phyloP scores from a whole-genome alignment of 345 rosid genomes.

The Salix purpurea region DNA sequence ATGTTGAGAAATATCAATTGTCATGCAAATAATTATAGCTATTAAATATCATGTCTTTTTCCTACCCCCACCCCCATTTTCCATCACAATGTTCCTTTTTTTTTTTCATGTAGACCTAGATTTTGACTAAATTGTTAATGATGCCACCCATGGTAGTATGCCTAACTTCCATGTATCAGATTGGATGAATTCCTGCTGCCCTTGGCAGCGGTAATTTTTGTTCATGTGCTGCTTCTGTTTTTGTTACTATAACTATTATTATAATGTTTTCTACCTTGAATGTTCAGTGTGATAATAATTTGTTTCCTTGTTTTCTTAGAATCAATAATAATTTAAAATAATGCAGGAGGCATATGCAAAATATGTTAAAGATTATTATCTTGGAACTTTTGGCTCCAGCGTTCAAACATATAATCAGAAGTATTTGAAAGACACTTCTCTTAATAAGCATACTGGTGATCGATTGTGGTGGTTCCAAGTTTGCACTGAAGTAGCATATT shows the following conservation, averaged over 20 bases:
- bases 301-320: not conserved
- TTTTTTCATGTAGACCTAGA: no score
- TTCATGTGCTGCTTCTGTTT: not conserved
- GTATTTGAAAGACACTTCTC: conserved; percentile 44
- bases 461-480: conserved; percentile 96
- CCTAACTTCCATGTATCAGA: no score
- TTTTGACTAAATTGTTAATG: no score
- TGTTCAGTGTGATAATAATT: not conserved
- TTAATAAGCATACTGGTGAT: conserved; percentile 39
- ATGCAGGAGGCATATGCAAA: conserved; percentile 67
- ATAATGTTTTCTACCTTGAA: not conserved
- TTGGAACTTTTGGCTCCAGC: conserved; percentile 40
- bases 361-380: conserved; percentile 56
- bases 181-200: no score
- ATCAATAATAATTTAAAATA: no score
- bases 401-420: conserved; percentile 54
- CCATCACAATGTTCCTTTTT: no score
- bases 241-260: not conserved
- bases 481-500: conserved; percentile 86
- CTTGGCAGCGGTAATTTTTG: not conserved
- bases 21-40: no score
- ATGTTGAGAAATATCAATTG: no score
- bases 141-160: no score
- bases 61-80: no score
- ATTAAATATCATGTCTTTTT: no score